Evolutionary conservation across 2,329 filamentous ascomycete species (phyloP), one percentile per base, ranked within the genome.

Genomic region (Triangularia verruculosa): DNA sequence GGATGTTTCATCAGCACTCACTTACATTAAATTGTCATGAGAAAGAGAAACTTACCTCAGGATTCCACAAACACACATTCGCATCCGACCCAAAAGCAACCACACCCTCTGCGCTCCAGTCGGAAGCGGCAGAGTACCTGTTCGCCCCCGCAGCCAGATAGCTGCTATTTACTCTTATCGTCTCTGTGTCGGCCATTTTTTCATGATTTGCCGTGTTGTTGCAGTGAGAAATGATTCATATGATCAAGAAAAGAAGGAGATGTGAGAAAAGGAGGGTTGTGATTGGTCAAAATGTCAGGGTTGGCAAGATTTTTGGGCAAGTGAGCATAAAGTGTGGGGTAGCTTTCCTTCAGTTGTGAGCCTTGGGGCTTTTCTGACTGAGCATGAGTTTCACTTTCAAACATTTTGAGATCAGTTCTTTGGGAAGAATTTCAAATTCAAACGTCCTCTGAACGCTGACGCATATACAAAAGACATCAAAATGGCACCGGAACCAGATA

Each of bases 31-130:
- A 17, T 53, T 22, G 60, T 32, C 32, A 57, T 1, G 56, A 12
- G 39, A 28, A 30, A 61, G 58, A 13, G 57, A 54, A 64, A 78
- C 87, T 77, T 82, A 93, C 91, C 74, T 83, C 77, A 62, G 93
- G 93, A 73, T 87, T 82, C 95, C 95, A 99, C 47, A 98, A 74
- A 52, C 93, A 94, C 70, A 99, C 84, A 77, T 95, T 95, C 70
- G 89, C 88, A 76, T 96, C 92, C 8, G 93, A 89, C 30, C 95
- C 95, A 78, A 92, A 99, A 28, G 93, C 95, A 61, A 99, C 81
- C 53, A 93, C 74, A 9, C 90, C 91, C 67, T 83, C 78, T 20
- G 78, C 73, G 73, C 90, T 87, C 95, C 95, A 99, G 78, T 98
- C 94, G 27, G 94, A 93, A 27, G 92, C 91, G 15, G 89, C 88